Base-by-base conservation (phyloP, 2,329 filamentous ascomycete species). In the Zymoseptoria passerinii region DNA sequence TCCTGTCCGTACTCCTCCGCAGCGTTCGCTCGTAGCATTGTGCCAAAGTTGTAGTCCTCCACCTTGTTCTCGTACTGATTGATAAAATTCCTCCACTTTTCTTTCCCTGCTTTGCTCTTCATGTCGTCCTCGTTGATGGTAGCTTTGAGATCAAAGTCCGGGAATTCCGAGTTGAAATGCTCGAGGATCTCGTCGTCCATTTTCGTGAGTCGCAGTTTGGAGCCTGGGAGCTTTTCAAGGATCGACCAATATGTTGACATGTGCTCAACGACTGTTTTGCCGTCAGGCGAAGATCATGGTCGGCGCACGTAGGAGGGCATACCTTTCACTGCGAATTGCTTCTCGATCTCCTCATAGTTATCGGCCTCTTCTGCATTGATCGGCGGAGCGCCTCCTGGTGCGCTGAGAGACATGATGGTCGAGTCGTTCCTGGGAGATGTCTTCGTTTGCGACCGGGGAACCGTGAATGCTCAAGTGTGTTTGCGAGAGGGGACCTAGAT, bases 321-420 rank as follows among this genome's bases (percentile, higher is more conserved):
- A 90, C 89, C 88, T 81, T 97, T 97, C 69, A 99, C 94, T 28
- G 94, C 94, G 71, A 99, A 99, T 76, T 97, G 94, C 82, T 96
- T 96, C 83, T 99, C 94, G 73, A 99, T 96, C 89, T 73, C 71
- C 58, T 73, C 71, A 55, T 68, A 71, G 75, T 89, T 89, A 71
- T 87, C 82, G 40, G 84, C 83, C 72, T 84, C 76, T 70, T 88
- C 83, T 16, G 76, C 66, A 61, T 74, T 74, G 64, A 78, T 63
- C 3, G 65, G 62, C 13, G 23, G 19, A 16, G 13, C 35, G 9
- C 66, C 66, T 28, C 52, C 64, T 19, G 66, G 62, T 13, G 52
- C 61, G 48, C 35, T 61, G 52, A 69, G 63, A 51, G 67, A 58
- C 67, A 69, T 69, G 35, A 23, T 60, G 44, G 10, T 4, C 35